Base-by-base conservation (phyloP, 805 yeast species). In the Metschnikowia santaceciliae region DNA sequence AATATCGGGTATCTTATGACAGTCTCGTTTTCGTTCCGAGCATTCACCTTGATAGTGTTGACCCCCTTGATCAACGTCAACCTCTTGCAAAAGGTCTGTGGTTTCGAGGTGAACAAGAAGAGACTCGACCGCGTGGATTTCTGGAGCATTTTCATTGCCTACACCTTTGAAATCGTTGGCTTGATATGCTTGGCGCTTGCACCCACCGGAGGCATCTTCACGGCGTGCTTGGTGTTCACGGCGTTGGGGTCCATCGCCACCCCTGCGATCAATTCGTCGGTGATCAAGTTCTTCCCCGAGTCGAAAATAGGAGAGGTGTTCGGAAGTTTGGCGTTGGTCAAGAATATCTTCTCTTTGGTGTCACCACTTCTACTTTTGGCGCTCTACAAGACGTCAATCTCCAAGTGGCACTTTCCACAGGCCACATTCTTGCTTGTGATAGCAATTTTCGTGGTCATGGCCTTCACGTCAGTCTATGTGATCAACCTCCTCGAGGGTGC, bases 281-380 rank as follows among this genome's bases (percentile, higher is more conserved):
- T 85, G 10, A 74, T 83, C 48, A 87, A 87, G 62, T 82, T 83
- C 63, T 79, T 76, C 53, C 80, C 81, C 1, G 81, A 80, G 38
- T 73, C 77, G 13, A 76, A 77, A 54, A 74, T 81, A 4, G 95
- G 95, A 15, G 90, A 85, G 63, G 72, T 84, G 15, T 86, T 85
- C 67, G 90, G 92, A 8, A 89, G 85, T 0, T 64, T 86, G 41
- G 80, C 89, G 0, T 63, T 86, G 46, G 61, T 84, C 15, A 80
- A 82, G 61, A 83, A 81, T 55, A 45, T 78, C 0, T 64, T 78
- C 3, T 65, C 70, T 52, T 67, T 84, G 52, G 50, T 77, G 7
- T 67, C 75, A 0, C 90, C 92, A 0, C 65, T 81, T 5, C 15
- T 70, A 0, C 63, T 79, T 32, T 64, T 84, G 15, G 65, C 69